Percentiles rank a stretch among this genome's conserved stretches.
Evolutionary conservation across 2,329 filamentous ascomycete genomes (phyloP).

Genomic region (Aureobasidium zeae): DNA sequence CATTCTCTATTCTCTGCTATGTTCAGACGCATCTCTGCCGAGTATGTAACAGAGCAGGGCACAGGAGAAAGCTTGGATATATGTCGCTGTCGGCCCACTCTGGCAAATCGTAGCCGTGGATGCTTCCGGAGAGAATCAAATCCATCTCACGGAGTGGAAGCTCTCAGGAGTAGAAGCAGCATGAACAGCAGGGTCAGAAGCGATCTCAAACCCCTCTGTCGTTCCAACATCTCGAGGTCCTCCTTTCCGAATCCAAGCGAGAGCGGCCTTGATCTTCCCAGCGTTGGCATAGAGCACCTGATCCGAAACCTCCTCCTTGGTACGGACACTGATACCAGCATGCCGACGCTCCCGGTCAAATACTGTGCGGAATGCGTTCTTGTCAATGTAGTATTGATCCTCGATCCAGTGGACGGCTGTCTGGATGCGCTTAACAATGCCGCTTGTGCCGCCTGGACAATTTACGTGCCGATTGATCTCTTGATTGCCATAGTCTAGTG

Average conservation of each 20-base stretch:
- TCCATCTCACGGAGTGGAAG: too few relatives aligned
- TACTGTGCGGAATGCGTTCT: background rate
- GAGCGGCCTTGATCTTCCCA: background rate
- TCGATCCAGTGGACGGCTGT: background rate
- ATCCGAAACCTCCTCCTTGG: background rate
- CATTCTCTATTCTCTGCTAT: too few relatives aligned
- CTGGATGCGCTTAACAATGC: background rate
- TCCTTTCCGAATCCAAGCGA: background rate
- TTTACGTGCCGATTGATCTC: background rate
- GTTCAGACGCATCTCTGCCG: too few relatives aligned
- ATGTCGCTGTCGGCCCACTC: too few relatives aligned
- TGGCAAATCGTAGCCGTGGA: too few relatives aligned
- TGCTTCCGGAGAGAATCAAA: too few relatives aligned
- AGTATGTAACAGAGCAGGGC: too few relatives aligned
- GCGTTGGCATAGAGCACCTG: background rate
- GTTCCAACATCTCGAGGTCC: background rate
- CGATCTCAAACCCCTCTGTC: too few relatives aligned
- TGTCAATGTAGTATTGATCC: background rate
- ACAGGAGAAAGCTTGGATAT: too few relatives aligned
- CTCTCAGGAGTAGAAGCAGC: too few relatives aligned
- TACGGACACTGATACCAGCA: background rate
- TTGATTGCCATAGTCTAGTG: background rate
- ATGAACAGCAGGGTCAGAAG: too few relatives aligned
- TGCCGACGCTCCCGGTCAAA: background rate
- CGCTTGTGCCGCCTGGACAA: background rate